Evolutionary conservation across 495 filamentous ascomycete genomes (phyloP), one percentile per base, ranked within the genome.

Genomic region (Talaromyces adpressus): DNA sequence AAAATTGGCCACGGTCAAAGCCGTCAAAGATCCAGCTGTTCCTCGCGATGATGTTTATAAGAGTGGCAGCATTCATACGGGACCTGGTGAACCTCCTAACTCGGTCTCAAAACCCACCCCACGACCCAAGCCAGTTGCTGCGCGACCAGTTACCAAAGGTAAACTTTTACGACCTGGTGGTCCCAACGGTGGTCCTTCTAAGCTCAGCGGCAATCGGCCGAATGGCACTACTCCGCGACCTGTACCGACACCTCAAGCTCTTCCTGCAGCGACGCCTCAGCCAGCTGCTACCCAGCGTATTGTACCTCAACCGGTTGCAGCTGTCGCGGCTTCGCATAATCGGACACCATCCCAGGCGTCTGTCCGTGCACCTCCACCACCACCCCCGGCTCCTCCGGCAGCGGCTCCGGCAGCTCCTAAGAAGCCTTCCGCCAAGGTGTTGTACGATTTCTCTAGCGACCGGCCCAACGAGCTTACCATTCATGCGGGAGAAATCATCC

Each of bases 91-190:
- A 72, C 86, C 91, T 32, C 80, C 92, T 6, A 91, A 84, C 70
- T 96, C 91, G 0, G 83, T 89, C 7, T 97, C 92, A 2, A 87
- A 80, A 62, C 92, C 91, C 27, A 94, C 90, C 23, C 95, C 95
- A 4, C 90, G 90, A 71, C 84, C 85, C 53, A 96, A 91, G 73
- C 90, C 87, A 20, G 82, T 96, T 22, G 85, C 91, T 30, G 89
- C 90, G 4, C 89, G 92, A 69, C 92, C 95, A 9, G 95, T 98
- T 68, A 97, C 91, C 3, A 77, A 69, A 62, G 94, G 94, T 60
- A 94, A 93, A 67, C 85, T 98, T 36, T 86, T 98, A 62, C 89
- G 88, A 62, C 91, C 93, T 52, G 94, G 94, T 61, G 93, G 92
- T 30, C 93, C 93, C 47, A 86, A 86, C 27, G 90, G 91, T 18